These are phyloP conservation scores for Leishmania major DNA, from an alignment of 208 protist genomes.

Conservation along the genomic window DNA sequence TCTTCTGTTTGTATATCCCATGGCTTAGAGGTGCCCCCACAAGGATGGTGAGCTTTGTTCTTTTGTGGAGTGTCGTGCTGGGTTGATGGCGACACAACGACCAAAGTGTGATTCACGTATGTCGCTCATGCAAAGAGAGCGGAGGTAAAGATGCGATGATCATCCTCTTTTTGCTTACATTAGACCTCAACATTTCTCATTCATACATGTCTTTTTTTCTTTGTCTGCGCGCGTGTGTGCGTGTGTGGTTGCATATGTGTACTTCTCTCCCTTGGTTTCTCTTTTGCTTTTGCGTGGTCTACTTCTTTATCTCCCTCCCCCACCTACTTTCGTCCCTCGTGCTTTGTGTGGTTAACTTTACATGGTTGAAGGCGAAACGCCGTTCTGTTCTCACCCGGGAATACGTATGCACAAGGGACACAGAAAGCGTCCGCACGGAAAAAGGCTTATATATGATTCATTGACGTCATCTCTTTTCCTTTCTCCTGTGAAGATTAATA, in stretches of 20 bases:
- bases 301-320: background rate
- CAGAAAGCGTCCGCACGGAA: background rate
- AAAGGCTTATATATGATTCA: background rate
- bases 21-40: background rate
- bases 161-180: background rate
- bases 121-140: background rate
- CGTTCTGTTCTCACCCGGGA: background rate
- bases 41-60: background rate
- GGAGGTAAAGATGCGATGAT: background rate
- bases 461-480: background rate
- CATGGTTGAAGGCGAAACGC: background rate
- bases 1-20: background rate
- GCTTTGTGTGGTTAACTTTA: background rate
- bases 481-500: background rate
- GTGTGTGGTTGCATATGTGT: background rate
- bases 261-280: background rate
- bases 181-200: background rate
- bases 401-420: background rate
- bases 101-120: background rate
- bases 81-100: background rate
- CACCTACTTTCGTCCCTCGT: background rate
- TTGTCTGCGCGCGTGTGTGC: background rate
- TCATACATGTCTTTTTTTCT: background rate
- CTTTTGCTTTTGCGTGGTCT: slow-evolving; percentile 14
- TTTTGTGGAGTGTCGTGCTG: background rate